phyloP scores from a whole-genome alignment of 2,329 filamentous ascomycete species.

The Fusarium hainanense region DNA sequence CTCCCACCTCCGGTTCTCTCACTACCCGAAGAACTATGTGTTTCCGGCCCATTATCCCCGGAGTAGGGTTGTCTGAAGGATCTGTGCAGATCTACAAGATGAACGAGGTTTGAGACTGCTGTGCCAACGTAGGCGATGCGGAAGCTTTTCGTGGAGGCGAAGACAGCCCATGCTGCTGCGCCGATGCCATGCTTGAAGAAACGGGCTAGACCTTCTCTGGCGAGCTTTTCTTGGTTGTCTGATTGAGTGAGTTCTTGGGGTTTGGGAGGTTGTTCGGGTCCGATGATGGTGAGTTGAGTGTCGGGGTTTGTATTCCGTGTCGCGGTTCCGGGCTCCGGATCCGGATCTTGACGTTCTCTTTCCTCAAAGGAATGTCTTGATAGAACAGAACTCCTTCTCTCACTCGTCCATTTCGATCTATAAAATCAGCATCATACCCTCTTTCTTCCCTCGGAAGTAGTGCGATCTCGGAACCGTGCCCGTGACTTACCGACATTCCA shows the following conservation, averaged over 20 bases:
- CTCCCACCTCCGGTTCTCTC: slow-evolving; percentile 17
- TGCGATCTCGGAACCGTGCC: slow-evolving; percentile 27
- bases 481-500: slow-evolving; percentile 41
- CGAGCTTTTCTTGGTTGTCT: slow-evolving; percentile 39
- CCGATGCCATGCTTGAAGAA: slow-evolving; percentile 44
- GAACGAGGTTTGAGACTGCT: slow-evolving; percentile 42
- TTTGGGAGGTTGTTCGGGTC: slow-evolving; percentile 12
- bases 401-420: slow-evolving; percentile 42
- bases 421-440: neutral
- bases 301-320: neutral
- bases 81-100: slow-evolving; percentile 39
- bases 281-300: neutral
- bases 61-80: slow-evolving; percentile 42
- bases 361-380: slow-evolving; percentile 8
- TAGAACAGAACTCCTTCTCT: slow-evolving; percentile 19
- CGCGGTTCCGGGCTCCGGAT: slow-evolving; percentile 26
- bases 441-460: fast-evolving
- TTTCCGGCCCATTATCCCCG: slow-evolving; percentile 19
- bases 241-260: slow-evolving; percentile 8
- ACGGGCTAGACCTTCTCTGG: slow-evolving; percentile 37
- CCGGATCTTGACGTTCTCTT: slow-evolving; percentile 5
- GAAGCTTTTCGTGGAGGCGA: slow-evolving; percentile 41
- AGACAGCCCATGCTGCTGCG: slow-evolving; percentile 42
- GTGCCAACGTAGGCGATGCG: slow-evolving; percentile 45
- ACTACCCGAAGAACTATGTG: slow-evolving; percentile 22